These are phyloP conservation scores for Hanseniaspora taiwanica DNA, from an alignment of 805 yeast species.

Conservation along the genomic window DNA sequence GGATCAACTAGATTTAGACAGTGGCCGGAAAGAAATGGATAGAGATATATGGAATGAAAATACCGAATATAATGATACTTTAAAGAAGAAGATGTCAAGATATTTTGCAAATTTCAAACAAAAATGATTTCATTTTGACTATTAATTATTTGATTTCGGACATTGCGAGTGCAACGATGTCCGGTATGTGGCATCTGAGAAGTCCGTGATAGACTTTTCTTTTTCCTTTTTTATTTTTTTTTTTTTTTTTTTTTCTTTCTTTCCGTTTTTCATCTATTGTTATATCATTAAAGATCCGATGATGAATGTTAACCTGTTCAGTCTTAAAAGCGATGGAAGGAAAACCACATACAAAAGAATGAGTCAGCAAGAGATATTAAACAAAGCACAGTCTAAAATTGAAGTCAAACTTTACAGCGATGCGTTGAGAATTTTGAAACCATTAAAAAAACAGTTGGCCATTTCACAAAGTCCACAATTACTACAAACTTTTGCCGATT, in stretches of 20 bases:
- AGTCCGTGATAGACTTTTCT: too few relatives aligned
- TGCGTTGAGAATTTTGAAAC: constrained; percentile 25
- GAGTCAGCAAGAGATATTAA: not conserved
- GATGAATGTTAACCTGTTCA: too few relatives aligned
- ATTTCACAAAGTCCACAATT: constrained; percentile 28
- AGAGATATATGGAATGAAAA: constrained; percentile 71
- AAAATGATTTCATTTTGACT: not conserved
- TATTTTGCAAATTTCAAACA: not conserved
- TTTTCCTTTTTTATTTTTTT: too few relatives aligned
- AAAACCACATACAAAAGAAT: not conserved
- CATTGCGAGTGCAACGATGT: too few relatives aligned
- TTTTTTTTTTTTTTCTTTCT: too few relatives aligned
- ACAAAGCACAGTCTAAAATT: not conserved
- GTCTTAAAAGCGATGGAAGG: not conserved
- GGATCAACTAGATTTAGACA: constrained; percentile 62
- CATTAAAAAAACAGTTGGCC: constrained; percentile 17
- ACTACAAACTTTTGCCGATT: constrained; percentile 57
- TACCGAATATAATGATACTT: constrained; percentile 18
- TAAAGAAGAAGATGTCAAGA: constrained; percentile 5
- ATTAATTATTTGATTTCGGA: too few relatives aligned
- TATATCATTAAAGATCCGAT: too few relatives aligned
- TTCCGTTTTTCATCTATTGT: too few relatives aligned
- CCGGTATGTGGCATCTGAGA: too few relatives aligned
- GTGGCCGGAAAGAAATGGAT: constrained; percentile 72
- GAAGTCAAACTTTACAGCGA: constrained; percentile 11